phyloP scores from a whole-genome alignment of 768 basidiomycete genomes.

The Phylloporus rhodoxanthus region DNA sequence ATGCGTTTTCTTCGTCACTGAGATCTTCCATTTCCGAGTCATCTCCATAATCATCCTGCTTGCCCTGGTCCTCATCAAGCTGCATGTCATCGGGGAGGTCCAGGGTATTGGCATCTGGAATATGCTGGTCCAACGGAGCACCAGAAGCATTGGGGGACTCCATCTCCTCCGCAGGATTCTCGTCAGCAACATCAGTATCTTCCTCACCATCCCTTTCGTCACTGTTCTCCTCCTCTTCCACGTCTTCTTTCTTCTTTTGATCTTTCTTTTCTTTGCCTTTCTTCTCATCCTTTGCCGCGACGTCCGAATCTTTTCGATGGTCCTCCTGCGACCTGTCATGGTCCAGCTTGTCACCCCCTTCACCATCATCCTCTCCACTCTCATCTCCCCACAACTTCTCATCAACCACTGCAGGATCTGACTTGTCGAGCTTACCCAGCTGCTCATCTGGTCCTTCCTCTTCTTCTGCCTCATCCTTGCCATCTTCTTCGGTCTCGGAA shows the following conservation, averaged over 20 bases:
- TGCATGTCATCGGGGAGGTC: conserved; percentile 88
- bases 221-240: conserved; percentile 26
- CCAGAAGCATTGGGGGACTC: conserved; percentile 48
- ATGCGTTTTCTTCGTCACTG: conserved; percentile 25
- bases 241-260: conserved; percentile 30
- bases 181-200: conserved; percentile 8
- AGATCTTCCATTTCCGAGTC: conserved; percentile 34
- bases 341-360: conserved; percentile 48
- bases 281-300: conserved; percentile 73
- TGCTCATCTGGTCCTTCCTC: conserved; percentile 71
- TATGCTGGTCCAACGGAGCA: conserved; percentile 66
- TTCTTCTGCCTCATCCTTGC: conserved; percentile 44
- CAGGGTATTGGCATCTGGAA: conserved; percentile 75
- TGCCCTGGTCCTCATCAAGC: conserved; percentile 37
- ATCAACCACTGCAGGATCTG: conserved; percentile 80
- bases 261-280: conserved; percentile 28
- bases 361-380: conserved; percentile 45
- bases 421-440: conserved; percentile 72
- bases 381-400: conserved; percentile 98
- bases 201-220: conserved; percentile 27
- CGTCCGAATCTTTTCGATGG: conserved; percentile 51
- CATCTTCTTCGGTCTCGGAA: conserved; percentile 44
- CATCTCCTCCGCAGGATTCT: conserved; percentile 40
- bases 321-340: conserved; percentile 52
- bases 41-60: conserved; percentile 24